These are phyloP conservation scores for Aspergillus melleus DNA, from an alignment of 2,329 filamentous ascomycete species.

Conservation along the genomic window DNA sequence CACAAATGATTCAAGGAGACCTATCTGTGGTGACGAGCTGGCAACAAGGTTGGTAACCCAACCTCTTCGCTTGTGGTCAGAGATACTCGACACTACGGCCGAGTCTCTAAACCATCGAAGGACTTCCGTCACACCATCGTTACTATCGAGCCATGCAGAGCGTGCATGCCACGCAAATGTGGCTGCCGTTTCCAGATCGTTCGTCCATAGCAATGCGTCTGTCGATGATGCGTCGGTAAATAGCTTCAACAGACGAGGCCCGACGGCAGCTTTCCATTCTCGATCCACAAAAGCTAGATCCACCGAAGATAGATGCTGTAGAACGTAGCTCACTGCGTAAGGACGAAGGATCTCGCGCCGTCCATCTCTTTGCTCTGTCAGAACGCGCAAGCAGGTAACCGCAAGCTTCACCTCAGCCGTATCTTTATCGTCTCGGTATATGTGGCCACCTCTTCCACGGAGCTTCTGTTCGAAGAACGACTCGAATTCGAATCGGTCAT, in stretches of 20 bases:
- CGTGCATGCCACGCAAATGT: constrained; percentile 15
- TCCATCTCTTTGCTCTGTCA: constrained; percentile 15
- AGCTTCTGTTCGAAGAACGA: constrained; percentile 24
- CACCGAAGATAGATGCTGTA: constrained; percentile 21
- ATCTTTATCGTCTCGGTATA: constrained; percentile 25
- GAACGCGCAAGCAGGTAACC: constrained; percentile 14
- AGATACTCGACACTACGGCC: constrained; percentile 20
- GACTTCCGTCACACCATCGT: constrained; percentile 12
- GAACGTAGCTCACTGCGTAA: constrained; percentile 15
- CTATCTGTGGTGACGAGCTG: constrained; percentile 16
- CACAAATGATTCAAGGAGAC: constrained; percentile 19
- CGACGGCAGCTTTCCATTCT: constrained; percentile 21
- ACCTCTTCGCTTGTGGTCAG: constrained; percentile 10
- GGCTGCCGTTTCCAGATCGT: constrained; percentile 1
- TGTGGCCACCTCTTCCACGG: constrained; percentile 17
- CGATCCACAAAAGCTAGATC: constrained; percentile 24
- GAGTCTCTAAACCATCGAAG: constrained; percentile 26
- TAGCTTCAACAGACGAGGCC: constrained; percentile 20
- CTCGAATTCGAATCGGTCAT: constrained; percentile 27
- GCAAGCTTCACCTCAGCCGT: constrained; percentile 20
- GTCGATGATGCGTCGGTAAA: constrained; percentile 20
- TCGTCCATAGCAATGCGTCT: constrained; percentile 19
- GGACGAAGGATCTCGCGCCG: constrained; percentile 10
- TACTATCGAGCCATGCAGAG: constrained; percentile 19
- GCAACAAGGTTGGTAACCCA: constrained; percentile 23